Conservation (phyloP, 2,329 filamentous ascomycete genomes). For the Ambrosiella xylebori region DNA sequence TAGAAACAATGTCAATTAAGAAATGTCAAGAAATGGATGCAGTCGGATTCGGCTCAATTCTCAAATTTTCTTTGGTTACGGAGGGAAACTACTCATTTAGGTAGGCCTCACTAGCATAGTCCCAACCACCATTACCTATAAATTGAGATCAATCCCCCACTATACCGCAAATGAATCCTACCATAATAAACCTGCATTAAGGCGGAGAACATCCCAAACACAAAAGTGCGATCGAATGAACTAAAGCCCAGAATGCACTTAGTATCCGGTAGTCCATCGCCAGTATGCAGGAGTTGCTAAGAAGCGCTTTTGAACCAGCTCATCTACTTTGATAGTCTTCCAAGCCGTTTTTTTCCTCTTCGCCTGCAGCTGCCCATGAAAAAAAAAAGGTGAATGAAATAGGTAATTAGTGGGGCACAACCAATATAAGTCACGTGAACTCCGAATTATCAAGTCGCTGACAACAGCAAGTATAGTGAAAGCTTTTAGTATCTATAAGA, state of each 20-base stretch:
- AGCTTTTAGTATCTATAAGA: too few relatives aligned
- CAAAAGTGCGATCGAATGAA: background rate
- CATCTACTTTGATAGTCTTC: background rate
- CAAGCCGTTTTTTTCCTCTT: background rate
- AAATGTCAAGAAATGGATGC: background rate
- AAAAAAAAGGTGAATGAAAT: background rate
- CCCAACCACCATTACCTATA: background rate
- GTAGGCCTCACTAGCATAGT: background rate
- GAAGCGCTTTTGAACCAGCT: too few relatives aligned
- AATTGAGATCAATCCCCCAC: background rate
- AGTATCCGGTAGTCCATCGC: too few relatives aligned
- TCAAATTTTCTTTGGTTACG: background rate
- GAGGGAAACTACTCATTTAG: background rate
- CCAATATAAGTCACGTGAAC: background rate
- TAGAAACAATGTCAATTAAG: background rate
- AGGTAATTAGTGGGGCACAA: background rate
- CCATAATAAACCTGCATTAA: background rate
- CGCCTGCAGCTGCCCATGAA: background rate
- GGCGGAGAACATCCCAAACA: too few relatives aligned
- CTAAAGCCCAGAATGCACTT: too few relatives aligned
- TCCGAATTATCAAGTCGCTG: too few relatives aligned
- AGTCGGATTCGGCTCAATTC: background rate
- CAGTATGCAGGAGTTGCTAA: too few relatives aligned
- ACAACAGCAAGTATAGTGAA: too few relatives aligned
- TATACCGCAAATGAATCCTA: background rate